Base-by-base conservation (phyloP, 2,329 filamentous ascomycete species). In the Septoria linicola region DNA sequence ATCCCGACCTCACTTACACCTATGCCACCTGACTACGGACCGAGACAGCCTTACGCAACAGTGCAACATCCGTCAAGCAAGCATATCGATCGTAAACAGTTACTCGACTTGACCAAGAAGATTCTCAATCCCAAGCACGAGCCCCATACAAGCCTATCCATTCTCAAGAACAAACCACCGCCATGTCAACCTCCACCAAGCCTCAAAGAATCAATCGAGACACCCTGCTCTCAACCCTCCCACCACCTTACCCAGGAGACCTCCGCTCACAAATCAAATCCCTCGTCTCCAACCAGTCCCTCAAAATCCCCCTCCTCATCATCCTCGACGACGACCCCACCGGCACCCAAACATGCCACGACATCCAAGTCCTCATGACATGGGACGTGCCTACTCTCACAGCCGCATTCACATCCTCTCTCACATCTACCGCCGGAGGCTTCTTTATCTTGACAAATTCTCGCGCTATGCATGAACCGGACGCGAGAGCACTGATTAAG, bases 381-480 rank as follows among this genome's bases (percentile, higher is more conserved):
- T 82, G 79, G 78, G 74, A 78, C 51, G 57, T 72, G 4, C 57
- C 66, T 1, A 74, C 71, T 0, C 68, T 81, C 2, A 65, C 64
- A 2, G 55, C 62, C 6, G 76, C 80, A 58, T 76, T 82, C 54
- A 63, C 62, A 2, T 64, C 64, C 25, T 1, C 10, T 1, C 21
- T 35, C 1, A 58, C 55, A 0, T 14, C 19, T 3, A 16, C 30
- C 3, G 35, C 36, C 20, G 69, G 66, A 4, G 80, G 80, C 14
- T 82, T 83, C 71, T 82, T 83, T 68, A 81, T 82, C 55, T 70
- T 82, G 4, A 82, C 80, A 27, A 82, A 82, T 61, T 81, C 78
- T 2, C 76, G 80, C 3, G 80, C 80, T 0, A 65, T 82, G 2
- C 77, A 76, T 16, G 73, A 78, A 0, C 61, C 63, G 0, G 72